A percentile compares a stretch with the other conserved stretches of the same genome.
These are phyloP conservation scores for Artemisia argyi DNA, from an alignment of 129 eudicot species.

Conservation along the genomic window DNA sequence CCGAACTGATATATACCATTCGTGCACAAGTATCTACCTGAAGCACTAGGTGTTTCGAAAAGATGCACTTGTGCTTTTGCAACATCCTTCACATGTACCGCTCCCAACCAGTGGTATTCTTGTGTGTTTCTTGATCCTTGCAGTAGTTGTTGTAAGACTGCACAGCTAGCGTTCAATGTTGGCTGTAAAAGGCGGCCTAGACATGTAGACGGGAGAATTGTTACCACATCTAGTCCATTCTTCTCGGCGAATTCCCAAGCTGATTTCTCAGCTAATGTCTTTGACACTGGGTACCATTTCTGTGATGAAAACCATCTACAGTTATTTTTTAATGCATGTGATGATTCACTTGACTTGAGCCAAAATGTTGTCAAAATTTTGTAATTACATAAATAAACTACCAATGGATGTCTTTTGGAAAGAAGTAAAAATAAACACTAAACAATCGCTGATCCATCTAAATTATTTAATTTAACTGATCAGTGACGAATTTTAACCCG, in stretches of 20 bases:
- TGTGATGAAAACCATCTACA: conserved; percentile 19
- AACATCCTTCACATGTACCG: conserved; percentile 85
- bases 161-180: conserved; percentile 72
- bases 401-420: no score
- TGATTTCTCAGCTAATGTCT: conserved; percentile 80
- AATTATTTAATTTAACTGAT: no score
- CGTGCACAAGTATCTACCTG: conserved; percentile 82
- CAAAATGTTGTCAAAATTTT: neutral
- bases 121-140: conserved; percentile 69
- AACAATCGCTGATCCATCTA: no score
- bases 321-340: neutral
- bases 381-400: no score
- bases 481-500: no score
- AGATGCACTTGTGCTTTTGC: conserved; percentile 68
- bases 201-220: conserved; percentile 65
- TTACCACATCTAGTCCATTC: conserved; percentile 56
- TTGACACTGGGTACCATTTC: conserved; percentile 86
- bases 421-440: no score
- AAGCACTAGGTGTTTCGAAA: conserved; percentile 54
- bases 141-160: conserved; percentile 56
- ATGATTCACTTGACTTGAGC: neutral
- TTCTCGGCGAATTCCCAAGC: conserved; percentile 70
- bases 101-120: conserved; percentile 70
- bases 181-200: conserved; percentile 71
- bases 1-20: conserved; percentile 72